Evolutionary conservation across 2,329 filamentous ascomycete genomes (phyloP).

Genomic region (Penicillium nordicum): DNA sequence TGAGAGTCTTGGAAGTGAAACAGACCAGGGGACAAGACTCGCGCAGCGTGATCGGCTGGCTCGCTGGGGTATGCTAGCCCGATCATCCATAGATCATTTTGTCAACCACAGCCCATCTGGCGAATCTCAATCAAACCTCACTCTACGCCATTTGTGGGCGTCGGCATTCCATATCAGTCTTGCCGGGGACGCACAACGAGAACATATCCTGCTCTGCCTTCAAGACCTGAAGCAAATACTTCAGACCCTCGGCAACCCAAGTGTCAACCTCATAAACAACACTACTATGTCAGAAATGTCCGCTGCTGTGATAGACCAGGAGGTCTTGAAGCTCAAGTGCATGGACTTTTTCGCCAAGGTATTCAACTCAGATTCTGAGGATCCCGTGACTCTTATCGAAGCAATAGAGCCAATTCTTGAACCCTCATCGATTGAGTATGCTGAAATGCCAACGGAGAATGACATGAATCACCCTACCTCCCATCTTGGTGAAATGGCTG

Average conservation of each 20-base stretch:
- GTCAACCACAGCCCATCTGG: constrained; percentile 30
- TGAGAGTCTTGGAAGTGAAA: constrained; percentile 57
- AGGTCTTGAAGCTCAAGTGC: constrained; percentile 87
- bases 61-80: constrained; percentile 59
- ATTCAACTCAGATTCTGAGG: constrained; percentile 76
- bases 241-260: constrained; percentile 45
- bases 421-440: constrained; percentile 45
- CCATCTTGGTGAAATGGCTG: constrained; percentile 72
- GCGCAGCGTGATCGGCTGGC: constrained; percentile 57
- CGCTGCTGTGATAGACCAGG: constrained; percentile 74
- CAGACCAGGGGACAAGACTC: constrained; percentile 50
- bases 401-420: constrained; percentile 90
- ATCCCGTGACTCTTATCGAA: constrained; percentile 83
- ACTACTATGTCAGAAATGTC: constrained; percentile 85
- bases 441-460: constrained; percentile 15
- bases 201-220: constrained; percentile 61
- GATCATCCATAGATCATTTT: constrained; percentile 50
- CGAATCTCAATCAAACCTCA: constrained; percentile 43
- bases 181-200: constrained; percentile 53
- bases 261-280: constrained; percentile 72
- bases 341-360: constrained; percentile 94
- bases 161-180: constrained; percentile 61
- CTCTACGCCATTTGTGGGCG: constrained; percentile 64
- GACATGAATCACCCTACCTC: constrained; percentile 44
- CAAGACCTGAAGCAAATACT: constrained; percentile 60